phyloP scores from a whole-genome alignment of 2,329 filamentous ascomycete genomes.

The Ophiocordyceps sinensis region DNA sequence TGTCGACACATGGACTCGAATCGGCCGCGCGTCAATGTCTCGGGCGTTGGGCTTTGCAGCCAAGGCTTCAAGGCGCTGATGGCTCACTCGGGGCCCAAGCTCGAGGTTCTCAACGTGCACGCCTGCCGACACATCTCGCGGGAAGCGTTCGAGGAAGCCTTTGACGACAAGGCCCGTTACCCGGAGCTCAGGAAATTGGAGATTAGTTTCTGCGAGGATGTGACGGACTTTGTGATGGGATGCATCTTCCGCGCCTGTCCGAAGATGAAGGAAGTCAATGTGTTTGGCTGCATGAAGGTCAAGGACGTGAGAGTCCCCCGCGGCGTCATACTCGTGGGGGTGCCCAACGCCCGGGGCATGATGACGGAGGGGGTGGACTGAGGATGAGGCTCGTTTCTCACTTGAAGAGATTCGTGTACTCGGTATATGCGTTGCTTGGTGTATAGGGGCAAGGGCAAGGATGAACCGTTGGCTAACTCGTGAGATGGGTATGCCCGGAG shows the following conservation, averaged over 20 bases:
- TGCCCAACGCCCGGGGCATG: conserved; percentile 45
- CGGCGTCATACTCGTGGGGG: conserved; percentile 41
- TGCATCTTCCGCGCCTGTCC: conserved; percentile 52
- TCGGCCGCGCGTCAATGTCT: conserved; percentile 49
- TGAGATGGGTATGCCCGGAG: no score
- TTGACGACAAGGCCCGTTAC: conserved; percentile 46
- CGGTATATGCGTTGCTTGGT: not conserved
- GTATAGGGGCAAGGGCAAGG: no score
- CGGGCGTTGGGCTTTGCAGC: conserved; percentile 59
- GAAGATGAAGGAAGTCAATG: conserved; percentile 40
- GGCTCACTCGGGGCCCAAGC: conserved; percentile 56
- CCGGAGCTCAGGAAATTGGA: conserved; percentile 58
- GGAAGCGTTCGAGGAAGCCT: conserved; percentile 60
- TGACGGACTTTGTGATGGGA: conserved; percentile 50
- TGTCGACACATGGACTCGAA: conserved; percentile 64
- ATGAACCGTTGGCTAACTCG: no score
- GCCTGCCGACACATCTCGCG: conserved; percentile 70
- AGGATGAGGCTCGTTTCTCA: not conserved
- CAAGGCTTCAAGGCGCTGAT: conserved; percentile 69
- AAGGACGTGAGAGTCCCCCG: conserved; percentile 36
- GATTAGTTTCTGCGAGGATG: conserved; percentile 58
- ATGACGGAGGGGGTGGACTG: conserved; percentile 33
- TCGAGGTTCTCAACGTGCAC: conserved; percentile 62
- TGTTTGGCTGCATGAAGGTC: conserved; percentile 53
- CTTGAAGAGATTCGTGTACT: no score